Evolutionary conservation across 805 yeast species (phyloP).

Genomic region (Candida ovalis): DNA sequence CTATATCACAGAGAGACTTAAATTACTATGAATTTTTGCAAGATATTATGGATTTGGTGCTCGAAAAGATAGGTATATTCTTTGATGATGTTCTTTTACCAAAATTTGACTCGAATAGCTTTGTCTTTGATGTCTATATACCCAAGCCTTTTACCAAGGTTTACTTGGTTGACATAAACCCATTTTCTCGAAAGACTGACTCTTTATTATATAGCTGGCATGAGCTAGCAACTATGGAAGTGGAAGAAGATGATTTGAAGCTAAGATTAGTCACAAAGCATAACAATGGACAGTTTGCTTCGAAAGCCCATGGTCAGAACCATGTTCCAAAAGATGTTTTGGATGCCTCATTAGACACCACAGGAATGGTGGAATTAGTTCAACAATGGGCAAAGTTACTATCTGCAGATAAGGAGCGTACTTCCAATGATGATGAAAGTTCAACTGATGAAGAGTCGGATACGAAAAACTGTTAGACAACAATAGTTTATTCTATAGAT

Average conservation of each 20-base stretch:
- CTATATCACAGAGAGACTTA: constrained; percentile 80
- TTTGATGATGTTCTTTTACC: constrained; percentile 44
- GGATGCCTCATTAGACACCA: constrained; percentile 71
- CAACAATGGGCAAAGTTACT: constrained; percentile 45
- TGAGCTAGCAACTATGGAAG: constrained; percentile 48
- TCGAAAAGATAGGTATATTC: constrained; percentile 49
- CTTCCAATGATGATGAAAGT: constrained; percentile 3
- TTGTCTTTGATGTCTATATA: constrained; percentile 77
- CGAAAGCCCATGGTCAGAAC: constrained; percentile 82
- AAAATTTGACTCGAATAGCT: constrained; percentile 50
- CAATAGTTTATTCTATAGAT: no score
- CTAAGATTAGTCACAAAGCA: constrained; percentile 66
- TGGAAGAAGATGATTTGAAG: constrained; percentile 37
- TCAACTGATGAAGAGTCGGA: background rate
- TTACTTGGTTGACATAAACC: constrained; percentile 80
- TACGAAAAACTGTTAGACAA: background rate
- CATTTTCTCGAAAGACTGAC: constrained; percentile 77
- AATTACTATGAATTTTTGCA: constrained; percentile 73
- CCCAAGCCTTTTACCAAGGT: constrained; percentile 69
- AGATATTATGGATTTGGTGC: constrained; percentile 45
- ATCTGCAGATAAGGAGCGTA: constrained; percentile 1
- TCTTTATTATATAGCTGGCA: constrained; percentile 80
- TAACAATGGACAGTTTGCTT: constrained; percentile 71
- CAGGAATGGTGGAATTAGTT: constrained; percentile 66
- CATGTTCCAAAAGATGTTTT: constrained; percentile 91